Conservation (phyloP, 2,329 filamentous ascomycete genomes). For the Talaromyces sp. region DNA sequence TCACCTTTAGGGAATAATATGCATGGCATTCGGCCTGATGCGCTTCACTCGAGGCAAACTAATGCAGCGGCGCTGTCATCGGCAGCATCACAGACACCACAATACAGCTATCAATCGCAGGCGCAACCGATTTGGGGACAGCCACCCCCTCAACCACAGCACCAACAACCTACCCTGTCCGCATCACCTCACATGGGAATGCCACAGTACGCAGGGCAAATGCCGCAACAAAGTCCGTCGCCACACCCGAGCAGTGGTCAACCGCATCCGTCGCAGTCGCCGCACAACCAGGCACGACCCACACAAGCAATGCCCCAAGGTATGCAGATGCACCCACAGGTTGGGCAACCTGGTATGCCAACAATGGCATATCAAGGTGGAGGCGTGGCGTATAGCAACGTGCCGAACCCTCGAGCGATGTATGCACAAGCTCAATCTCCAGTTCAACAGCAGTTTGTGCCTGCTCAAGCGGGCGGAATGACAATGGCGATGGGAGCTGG, state of each 20-base stretch:
- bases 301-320: slow-evolving; percentile 37
- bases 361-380: slow-evolving; percentile 35
- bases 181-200: slow-evolving; percentile 38
- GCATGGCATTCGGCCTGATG: slow-evolving; percentile 55
- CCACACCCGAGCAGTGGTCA: slow-evolving; percentile 29
- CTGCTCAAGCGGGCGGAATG: slow-evolving; percentile 36
- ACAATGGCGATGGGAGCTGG: slow-evolving; percentile 35
- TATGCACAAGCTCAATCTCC: slow-evolving; percentile 36
- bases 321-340: slow-evolving; percentile 35
- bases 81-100: slow-evolving; percentile 43
- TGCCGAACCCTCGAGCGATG: slow-evolving; percentile 33
- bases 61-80: slow-evolving; percentile 56
- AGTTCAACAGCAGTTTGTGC: slow-evolving; percentile 33
- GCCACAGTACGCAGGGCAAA: slow-evolving; percentile 40
- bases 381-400: slow-evolving; percentile 30
- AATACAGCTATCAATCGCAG: slow-evolving; percentile 57
- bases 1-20: slow-evolving; percentile 69
- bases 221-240: slow-evolving; percentile 23
- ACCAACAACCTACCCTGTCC: slow-evolving; percentile 37
- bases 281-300: slow-evolving; percentile 38
- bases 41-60: slow-evolving; percentile 66
- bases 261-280: slow-evolving; percentile 43
- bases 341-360: slow-evolving; percentile 34
- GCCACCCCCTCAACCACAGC: slow-evolving; percentile 61
- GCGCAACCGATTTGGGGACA: slow-evolving; percentile 67